Conservation (phyloP, 2,329 filamentous ascomycete genomes). For the Aspergillus eucalypticola region DNA sequence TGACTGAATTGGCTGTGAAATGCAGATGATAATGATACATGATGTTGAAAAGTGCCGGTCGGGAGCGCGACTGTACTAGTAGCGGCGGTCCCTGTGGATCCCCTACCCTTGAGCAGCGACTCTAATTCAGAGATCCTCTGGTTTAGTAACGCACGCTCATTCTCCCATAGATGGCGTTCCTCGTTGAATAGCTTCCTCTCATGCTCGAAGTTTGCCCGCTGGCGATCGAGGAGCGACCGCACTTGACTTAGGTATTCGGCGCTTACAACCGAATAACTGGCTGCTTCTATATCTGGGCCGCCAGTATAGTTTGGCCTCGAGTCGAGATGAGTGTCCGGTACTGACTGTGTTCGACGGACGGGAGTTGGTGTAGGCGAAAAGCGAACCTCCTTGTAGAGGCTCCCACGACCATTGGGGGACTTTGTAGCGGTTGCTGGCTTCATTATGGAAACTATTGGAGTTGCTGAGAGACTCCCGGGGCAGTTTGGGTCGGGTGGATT, state of each 20-base stretch:
- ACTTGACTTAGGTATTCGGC: slow-evolving; percentile 45
- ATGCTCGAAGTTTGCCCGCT: slow-evolving; percentile 40
- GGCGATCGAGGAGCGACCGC: slow-evolving; percentile 40
- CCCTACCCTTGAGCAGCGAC: slow-evolving; percentile 28
- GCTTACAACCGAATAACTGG: slow-evolving; percentile 28
- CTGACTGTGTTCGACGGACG: slow-evolving; percentile 41
- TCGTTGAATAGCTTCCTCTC: slow-evolving; percentile 45
- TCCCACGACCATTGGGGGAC: slow-evolving; percentile 35
- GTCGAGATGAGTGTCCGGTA: slow-evolving; percentile 39
- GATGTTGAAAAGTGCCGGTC: slow-evolving; percentile 13
- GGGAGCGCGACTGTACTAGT: slow-evolving; percentile 11
- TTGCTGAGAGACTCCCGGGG: slow-evolving; percentile 12
- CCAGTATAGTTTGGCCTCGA: slow-evolving; percentile 28
- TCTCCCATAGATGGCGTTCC: slow-evolving; percentile 48
- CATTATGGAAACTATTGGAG: slow-evolving; percentile 21
- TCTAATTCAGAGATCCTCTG: slow-evolving; percentile 46
- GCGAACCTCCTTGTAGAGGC: slow-evolving; percentile 44
- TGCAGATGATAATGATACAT: slow-evolving; percentile 1
- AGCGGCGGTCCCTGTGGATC: slow-evolving; percentile 8
- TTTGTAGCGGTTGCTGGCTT: slow-evolving; percentile 25
- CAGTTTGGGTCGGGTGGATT: slow-evolving; percentile 10
- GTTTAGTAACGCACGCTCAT: slow-evolving; percentile 45
- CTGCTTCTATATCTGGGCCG: slow-evolving; percentile 22
- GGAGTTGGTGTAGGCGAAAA: slow-evolving; percentile 43
- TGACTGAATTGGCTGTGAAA: slow-evolving; percentile 19